A percentile compares a stretch with the other conserved stretches of the same genome.
Conservation (phyloP, 2,329 filamentous ascomycete genomes). For the Rachicladosporium sp. region DNA sequence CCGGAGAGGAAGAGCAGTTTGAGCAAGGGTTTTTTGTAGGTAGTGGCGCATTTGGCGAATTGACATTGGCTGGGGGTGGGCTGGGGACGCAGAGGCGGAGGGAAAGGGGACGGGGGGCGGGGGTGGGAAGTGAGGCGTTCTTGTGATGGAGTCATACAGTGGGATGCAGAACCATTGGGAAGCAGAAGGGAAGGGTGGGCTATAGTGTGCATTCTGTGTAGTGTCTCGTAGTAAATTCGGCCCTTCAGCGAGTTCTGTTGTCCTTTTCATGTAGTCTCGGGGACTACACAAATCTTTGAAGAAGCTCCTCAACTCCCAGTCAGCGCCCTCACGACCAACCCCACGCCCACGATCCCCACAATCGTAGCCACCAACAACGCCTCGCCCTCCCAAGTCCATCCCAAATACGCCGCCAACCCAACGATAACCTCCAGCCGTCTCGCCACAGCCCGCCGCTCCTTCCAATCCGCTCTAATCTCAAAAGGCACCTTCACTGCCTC, state of each 20-base stretch:
- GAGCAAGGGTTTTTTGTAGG: slow-evolving; percentile 40
- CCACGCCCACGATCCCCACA: slow-evolving; percentile 20
- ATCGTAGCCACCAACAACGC: slow-evolving; percentile 22
- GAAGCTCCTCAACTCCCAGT: no score
- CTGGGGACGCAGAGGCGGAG: background rate
- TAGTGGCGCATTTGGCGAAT: slow-evolving; percentile 5
- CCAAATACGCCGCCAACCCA: slow-evolving; percentile 45
- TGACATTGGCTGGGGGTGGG: background rate
- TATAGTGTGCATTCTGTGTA: no score
- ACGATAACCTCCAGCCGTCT: slow-evolving; percentile 47
- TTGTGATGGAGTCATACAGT: slow-evolving; percentile 1
- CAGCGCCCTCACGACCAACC: slow-evolving; percentile 13
- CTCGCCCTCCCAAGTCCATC: slow-evolving; percentile 34
- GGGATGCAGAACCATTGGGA: no score
- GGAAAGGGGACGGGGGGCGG: slow-evolving; percentile 2
- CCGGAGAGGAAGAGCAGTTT: slow-evolving; percentile 31
- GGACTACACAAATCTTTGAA: no score
- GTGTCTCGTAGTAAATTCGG: no score
- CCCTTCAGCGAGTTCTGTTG: no score
- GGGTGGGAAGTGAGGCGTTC: slow-evolving; percentile 6
- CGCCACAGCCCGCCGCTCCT: slow-evolving; percentile 38
- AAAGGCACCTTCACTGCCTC: slow-evolving; percentile 41
- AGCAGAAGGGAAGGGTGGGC: no score
- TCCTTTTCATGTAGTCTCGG: no score
- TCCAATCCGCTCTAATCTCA: slow-evolving; percentile 46